phyloP scores from a whole-genome alignment of 352 stramenopile genomes.

The Phytophthora sojae region DNA sequence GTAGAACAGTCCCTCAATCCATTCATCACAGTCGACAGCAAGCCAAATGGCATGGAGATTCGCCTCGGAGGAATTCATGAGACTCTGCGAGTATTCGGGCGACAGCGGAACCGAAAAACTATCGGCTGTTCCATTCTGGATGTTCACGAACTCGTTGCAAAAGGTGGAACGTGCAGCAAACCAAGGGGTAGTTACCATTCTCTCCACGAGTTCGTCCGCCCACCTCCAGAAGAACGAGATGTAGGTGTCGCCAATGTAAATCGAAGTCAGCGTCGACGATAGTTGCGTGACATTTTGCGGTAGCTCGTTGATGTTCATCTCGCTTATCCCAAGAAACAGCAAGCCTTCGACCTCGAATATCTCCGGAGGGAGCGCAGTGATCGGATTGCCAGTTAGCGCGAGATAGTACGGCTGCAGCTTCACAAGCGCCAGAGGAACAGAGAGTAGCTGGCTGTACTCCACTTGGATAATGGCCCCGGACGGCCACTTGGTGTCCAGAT shows the following conservation, averaged over 20 bases:
- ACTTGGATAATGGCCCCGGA: background rate
- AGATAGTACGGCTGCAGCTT: conserved; percentile 2
- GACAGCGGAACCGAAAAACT: conserved; percentile 19
- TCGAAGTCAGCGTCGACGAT: background rate
- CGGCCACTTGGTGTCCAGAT: background rate
- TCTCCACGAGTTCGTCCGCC: conserved; percentile 6
- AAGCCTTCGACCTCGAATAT: conserved; percentile 10
- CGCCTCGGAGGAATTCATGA: conserved; percentile 26
- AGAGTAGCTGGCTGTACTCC: background rate
- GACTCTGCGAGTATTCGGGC: conserved; percentile 20
- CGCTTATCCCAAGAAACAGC: background rate
- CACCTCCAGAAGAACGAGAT: conserved; percentile 7
- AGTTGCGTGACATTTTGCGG: background rate
- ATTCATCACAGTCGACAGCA: conserved; percentile 17
- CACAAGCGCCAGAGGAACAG: background rate
- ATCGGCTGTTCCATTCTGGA: conserved; percentile 9
- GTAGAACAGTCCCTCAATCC: conserved; percentile 20
- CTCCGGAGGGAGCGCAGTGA: conserved; percentile 5
- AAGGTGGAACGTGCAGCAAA: conserved; percentile 14
- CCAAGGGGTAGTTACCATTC: conserved; percentile 15
- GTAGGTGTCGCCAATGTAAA: background rate
- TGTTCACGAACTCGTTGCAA: conserved; percentile 23
- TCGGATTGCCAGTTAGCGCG: background rate
- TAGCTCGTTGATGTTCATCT: background rate
- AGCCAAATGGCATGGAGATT: conserved; percentile 13